phyloP scores from a whole-genome alignment of 2,329 filamentous ascomycete species.

The Claviceps africana region DNA sequence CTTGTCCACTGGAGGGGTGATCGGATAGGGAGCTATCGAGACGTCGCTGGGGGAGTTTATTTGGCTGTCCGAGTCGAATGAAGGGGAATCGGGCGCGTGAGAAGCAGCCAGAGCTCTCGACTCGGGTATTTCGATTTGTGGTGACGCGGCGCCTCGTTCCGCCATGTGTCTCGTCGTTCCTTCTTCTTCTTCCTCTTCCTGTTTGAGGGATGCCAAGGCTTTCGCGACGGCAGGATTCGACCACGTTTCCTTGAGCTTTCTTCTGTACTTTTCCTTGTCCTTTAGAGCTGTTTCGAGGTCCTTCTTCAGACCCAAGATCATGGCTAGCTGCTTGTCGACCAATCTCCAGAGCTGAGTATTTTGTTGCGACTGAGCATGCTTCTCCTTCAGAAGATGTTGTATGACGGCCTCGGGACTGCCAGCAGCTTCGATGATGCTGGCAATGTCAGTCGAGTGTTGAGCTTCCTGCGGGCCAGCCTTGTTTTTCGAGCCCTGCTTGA shows the following conservation, averaged over 20 bases:
- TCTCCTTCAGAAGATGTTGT: constrained; percentile 78
- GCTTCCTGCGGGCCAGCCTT: constrained; percentile 42
- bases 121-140: constrained; percentile 13
- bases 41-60: constrained; percentile 47
- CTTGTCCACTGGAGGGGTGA: constrained; percentile 47
- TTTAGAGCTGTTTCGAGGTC: constrained; percentile 83
- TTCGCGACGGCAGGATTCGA: constrained; percentile 22
- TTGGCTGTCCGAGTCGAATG: constrained; percentile 31
- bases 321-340: constrained; percentile 88
- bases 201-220: too few relatives aligned
- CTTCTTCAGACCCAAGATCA: constrained; percentile 88
- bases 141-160: constrained; percentile 7
- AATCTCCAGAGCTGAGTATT: constrained; percentile 89
- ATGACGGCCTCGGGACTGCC: constrained; percentile 85
- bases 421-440: constrained; percentile 64
- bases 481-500: constrained; percentile 32
- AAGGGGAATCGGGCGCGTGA: constrained; percentile 2
- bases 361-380: constrained; percentile 74
- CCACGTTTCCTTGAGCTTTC: constrained; percentile 69
- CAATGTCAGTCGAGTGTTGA: constrained; percentile 59
- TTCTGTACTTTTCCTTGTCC: constrained; percentile 88
- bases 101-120: constrained; percentile 3
- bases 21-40: constrained; percentile 47
- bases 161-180: constrained; percentile 4
- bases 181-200: constrained; percentile 7